Evolutionary conservation across 768 basidiomycete species (phyloP), one percentile per base, ranked within the genome.

Genomic region (Coprinellus micaceus): DNA sequence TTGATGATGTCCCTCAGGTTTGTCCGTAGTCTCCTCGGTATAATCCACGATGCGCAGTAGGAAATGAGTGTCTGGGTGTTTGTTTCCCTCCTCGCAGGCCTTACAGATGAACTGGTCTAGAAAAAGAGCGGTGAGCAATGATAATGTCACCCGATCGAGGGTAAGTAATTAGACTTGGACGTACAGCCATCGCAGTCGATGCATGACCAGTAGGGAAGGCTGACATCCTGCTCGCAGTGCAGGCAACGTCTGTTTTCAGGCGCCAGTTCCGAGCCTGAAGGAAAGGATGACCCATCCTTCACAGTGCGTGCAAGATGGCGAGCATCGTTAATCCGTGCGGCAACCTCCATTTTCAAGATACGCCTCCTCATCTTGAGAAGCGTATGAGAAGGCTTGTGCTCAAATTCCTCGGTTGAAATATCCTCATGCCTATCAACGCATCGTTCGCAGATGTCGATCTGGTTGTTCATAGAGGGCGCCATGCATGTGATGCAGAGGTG

Each of bases 361-460:
- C 22, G 44, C 26, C 44, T 1, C 17, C 9, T 6, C 3, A 25
- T 21, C 21, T 46, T 46, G 44, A 46, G 21, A 17, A 46, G 17
- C n/a, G 44, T 46, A 22, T 46, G 44, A 3, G 44, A 46, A 4
- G 22, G 17, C 22, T 25, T 19, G 24, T 46, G 44, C 2, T 19
- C 26, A 46, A 46, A 46, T 4, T 46, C 26, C 3, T 46, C 44
- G 44, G 44, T 46, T 19, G 44, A 22, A 25, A 46, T 19, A 9
- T 13, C 6, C 5, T 19, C 24, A 17, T 19, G 13, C 9, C 26
- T 46, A 25, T 46, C 44, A 25, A 46, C 26, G 44, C 44, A 46
- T 25, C 26, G 21, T 25, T 46, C 44, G 44, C 44, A 46, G 44
- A 46, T 46, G 24, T 59, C 54, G 28, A 59, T 44, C 2, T 49